These are phyloP conservation scores for Heimioporus retisporus DNA, from an alignment of 1,284 basidiomycete genomes.

Conservation along the genomic window DNA sequence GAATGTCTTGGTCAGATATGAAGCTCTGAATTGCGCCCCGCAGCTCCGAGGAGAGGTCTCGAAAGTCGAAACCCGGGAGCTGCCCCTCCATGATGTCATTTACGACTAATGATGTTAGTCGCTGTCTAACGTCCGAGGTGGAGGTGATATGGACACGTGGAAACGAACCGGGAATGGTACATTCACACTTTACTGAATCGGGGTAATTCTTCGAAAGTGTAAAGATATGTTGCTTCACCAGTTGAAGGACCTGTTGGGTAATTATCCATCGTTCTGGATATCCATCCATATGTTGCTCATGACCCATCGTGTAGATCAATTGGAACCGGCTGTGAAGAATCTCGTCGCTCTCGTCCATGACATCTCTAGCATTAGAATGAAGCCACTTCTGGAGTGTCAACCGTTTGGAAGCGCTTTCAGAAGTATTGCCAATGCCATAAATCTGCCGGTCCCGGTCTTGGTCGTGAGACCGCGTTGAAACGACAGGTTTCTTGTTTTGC, in stretches of 20 bases:
- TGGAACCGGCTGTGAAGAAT: conserved; percentile 51
- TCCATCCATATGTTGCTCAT: conserved; percentile 50
- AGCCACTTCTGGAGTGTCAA: conserved; percentile 38
- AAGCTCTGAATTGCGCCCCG: conserved; percentile 31
- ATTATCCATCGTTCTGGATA: conserved; percentile 58
- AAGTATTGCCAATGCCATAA: too few relatives aligned
- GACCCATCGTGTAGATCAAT: conserved; percentile 52
- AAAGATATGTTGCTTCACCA: conserved; percentile 23
- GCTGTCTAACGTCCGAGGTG: conserved; percentile 17
- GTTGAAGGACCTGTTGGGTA: conserved; percentile 49
- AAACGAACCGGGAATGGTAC: conserved; percentile 29
- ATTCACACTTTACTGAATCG: conserved; percentile 18
- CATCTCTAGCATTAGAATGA: conserved; percentile 37
- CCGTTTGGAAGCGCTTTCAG: neutral
- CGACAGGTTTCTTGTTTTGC: too few relatives aligned
- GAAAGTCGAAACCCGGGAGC: conserved; percentile 27
- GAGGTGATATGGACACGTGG: conserved; percentile 44
- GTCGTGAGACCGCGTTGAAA: too few relatives aligned
- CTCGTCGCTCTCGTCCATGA: conserved; percentile 56
- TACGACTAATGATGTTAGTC: conserved; percentile 32
- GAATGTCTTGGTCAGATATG: conserved; percentile 21
- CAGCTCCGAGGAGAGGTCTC: conserved; percentile 16
- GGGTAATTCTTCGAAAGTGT: conserved; percentile 11
- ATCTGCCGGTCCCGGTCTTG: too few relatives aligned
- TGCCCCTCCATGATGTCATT: conserved; percentile 37